Evolutionary conservation across 2,329 filamentous ascomycete genomes (phyloP), one percentile per base, ranked within the genome.

Genomic region (Apiospora pterosperma): DNA sequence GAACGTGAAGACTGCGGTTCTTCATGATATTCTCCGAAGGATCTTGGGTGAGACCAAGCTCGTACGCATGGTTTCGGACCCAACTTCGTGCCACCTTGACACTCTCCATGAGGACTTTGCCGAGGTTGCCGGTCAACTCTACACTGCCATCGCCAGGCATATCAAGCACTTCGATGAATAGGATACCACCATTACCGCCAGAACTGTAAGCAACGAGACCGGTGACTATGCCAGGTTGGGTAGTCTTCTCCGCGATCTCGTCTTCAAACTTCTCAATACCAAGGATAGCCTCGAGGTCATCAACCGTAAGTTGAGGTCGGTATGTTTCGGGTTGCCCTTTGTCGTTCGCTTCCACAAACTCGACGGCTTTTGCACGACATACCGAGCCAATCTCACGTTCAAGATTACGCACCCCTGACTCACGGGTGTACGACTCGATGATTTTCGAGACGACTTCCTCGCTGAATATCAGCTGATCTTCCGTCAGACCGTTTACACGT

Each of bases 101-200:
- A 68, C 90, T 95, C 79, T 99, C 96, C 79, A 98, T 98, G 65
- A 99, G 88, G 36, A 99, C 96, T 71, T 97, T 94, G 68, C 96
- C 96, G 7, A 99, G 88, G 77, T 97, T 98, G 67, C 96, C 96
- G 1, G 96, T 99, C 31, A 99, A 88, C 79, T 98, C 96, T 39
- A 99, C 93, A 62, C 91, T 90, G 38, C 96, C 96, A 64, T 88
- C 90, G 52, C 96, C 96, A 0, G 96, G 96, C 93, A 98, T 98
- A 75, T 97, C 94, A 12, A 95, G 93, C 55, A 97, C 93, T 79
- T 99, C 96, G 72, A 99, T 99, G 82, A 99, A 99, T 64, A 99
- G 85, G 73, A 99, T 99, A 74, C 92, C 94, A 67, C 96, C 96
- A 76, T 97, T 95, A 59, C 93, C 93, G 61, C 96, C 95, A 4